Conservation (phyloP, 2,329 filamentous ascomycete species). For the Phoma herbarum region DNA sequence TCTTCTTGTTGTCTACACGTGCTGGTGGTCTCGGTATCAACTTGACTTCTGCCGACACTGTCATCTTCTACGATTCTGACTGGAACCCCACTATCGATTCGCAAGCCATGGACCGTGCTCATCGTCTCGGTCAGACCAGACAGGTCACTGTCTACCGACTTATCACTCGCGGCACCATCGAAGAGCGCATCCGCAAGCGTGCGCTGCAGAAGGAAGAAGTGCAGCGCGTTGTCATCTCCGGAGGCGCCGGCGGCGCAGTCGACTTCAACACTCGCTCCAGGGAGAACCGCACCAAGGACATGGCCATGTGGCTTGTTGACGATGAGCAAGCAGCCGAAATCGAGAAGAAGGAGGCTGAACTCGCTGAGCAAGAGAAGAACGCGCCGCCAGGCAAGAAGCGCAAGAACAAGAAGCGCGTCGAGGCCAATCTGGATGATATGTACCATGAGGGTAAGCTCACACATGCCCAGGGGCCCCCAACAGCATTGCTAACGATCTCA, state of each 20-base stretch:
- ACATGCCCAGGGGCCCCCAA: not conserved
- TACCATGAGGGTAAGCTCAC: conserved; percentile 90
- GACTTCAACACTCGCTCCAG: conserved; percentile 94
- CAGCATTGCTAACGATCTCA: not conserved
- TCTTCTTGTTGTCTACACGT: conserved; percentile 94
- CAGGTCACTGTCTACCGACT: conserved; percentile 98
- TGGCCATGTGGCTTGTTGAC: conserved; percentile 98
- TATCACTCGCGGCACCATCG: conserved; percentile 95
- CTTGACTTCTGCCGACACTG: conserved; percentile 92
- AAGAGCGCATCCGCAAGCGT: conserved; percentile 96
- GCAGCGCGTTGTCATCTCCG: conserved; percentile 94
- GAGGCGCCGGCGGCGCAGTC: conserved; percentile 81
- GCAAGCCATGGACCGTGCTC: conserved; percentile 98
- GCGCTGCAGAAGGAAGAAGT: conserved; percentile 99
- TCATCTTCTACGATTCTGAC: conserved; percentile 99
- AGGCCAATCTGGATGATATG: conserved; percentile 87
- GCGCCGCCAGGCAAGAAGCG: conserved; percentile 56
- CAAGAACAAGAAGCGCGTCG: conserved; percentile 69
- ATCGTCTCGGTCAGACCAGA: conserved; percentile 93
- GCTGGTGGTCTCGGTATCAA: conserved; percentile 99
- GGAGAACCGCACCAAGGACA: conserved; percentile 96
- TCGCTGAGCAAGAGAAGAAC: conserved; percentile 70
- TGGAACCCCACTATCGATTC: conserved; percentile 99
- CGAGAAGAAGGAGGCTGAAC: conserved; percentile 88
- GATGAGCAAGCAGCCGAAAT: conserved; percentile 96